These are phyloP conservation scores for Phytophthora multivora DNA, from an alignment of 352 stramenopile genomes.

Conservation along the genomic window DNA sequence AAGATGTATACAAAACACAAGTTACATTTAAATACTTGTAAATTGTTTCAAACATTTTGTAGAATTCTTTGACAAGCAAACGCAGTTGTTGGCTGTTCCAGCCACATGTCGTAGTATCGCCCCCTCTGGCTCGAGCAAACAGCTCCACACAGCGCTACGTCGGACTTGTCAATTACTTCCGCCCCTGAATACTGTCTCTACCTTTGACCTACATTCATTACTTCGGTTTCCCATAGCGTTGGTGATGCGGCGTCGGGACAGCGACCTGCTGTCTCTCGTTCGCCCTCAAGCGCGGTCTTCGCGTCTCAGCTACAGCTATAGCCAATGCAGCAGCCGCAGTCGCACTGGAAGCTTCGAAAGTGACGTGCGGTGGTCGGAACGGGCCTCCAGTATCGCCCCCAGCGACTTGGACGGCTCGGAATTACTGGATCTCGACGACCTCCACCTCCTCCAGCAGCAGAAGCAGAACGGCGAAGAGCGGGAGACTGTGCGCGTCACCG, in stretches of 20 bases:
- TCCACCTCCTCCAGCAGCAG: constrained; percentile 33
- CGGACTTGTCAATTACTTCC: constrained; percentile 15
- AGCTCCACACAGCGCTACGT: constrained; percentile 7
- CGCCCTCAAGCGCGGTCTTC: constrained; percentile 5
- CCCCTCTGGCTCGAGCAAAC: constrained; percentile 15
- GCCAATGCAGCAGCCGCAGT: constrained; percentile 39
- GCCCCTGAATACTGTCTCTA: constrained; percentile 5
- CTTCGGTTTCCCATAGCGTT: background rate
- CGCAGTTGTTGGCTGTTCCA: background rate
- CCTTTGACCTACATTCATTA: background rate
- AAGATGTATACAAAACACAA: background rate
- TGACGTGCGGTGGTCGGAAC: constrained; percentile 25
- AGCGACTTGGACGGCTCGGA: constrained; percentile 40
- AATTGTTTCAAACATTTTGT: background rate
- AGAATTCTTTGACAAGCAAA: background rate
- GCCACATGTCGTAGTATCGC: constrained; percentile 11
- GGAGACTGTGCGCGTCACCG: constrained; percentile 45
- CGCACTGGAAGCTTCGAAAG: constrained; percentile 41
- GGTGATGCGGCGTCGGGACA: constrained; percentile 37
- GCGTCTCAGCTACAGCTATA: constrained; percentile 37
- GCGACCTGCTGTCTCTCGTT: constrained; percentile 28
- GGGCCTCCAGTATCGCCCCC: constrained; percentile 17
- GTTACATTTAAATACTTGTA: background rate
- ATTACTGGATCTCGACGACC: constrained; percentile 40
- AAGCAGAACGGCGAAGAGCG: constrained; percentile 16